Conservation (phyloP, 2,329 filamentous ascomycete species). For the Gliomastix tumulicola region DNA sequence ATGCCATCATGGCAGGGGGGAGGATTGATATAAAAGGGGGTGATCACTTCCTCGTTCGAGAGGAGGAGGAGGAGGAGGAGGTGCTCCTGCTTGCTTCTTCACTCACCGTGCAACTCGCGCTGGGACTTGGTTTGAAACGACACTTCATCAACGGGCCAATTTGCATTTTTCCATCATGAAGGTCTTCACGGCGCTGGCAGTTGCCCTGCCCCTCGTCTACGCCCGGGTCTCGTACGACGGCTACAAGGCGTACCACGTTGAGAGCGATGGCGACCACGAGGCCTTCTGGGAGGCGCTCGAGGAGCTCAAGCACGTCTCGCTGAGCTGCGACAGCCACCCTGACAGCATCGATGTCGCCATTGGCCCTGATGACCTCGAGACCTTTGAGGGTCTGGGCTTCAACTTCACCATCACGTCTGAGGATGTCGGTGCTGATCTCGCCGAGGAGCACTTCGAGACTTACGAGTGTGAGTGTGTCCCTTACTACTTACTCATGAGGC, state of each 20-base stretch:
- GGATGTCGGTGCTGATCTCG: constrained; percentile 13
- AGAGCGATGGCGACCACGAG: constrained; percentile 11
- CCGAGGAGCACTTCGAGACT: constrained; percentile 11
- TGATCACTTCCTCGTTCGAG: no score
- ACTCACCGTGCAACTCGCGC: no score
- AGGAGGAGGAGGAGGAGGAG: no score
- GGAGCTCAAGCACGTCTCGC: constrained; percentile 11
- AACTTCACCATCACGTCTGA: constrained; percentile 11
- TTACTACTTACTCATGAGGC: no score
- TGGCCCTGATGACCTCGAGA: constrained; percentile 11
- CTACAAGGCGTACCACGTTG: constrained; percentile 16
- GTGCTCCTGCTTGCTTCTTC: no score
- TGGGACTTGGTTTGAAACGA: no score
- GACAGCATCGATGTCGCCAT: constrained; percentile 15
- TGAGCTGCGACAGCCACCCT: constrained; percentile 13
- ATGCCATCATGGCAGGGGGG: no score
- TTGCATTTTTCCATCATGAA: neutral
- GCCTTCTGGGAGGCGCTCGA: constrained; percentile 8
- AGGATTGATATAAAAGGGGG: no score
- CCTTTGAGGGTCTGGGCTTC: constrained; percentile 13
- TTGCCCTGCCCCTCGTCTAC: neutral
- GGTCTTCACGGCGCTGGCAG: neutral
- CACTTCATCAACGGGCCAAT: no score
- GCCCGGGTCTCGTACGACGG: constrained; percentile 13
- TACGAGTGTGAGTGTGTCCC: constrained; percentile 7